Evolutionary conservation across 441 rosid genomes (phyloP).

Genomic region (Erysimum cheiri): DNA sequence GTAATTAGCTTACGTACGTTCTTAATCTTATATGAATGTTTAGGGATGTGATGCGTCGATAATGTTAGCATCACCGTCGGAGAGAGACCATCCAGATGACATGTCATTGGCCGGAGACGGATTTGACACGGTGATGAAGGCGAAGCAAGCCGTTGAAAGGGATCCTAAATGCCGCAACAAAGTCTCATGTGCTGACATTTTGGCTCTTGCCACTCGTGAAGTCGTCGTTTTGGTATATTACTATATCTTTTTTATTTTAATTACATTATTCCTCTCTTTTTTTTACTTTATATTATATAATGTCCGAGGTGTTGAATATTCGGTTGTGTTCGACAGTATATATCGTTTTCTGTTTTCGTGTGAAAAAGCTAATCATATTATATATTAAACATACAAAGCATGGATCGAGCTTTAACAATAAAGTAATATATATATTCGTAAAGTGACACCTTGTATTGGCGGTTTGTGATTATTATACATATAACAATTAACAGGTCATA

Average conservation of each 20-base stretch:
- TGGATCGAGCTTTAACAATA: not conserved
- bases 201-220: slow-evolving; percentile 69
- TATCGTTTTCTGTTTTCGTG: not conserved
- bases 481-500: too few species aligned
- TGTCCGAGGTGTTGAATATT: slow-evolving; percentile 36
- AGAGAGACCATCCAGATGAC: slow-evolving; percentile 64
- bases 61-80: slow-evolving; percentile 53
- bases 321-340: not conserved
- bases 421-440: too few species aligned
- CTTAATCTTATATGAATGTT: slow-evolving; percentile 19
- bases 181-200: slow-evolving; percentile 71
- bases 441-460: too few species aligned
- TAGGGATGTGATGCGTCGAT: slow-evolving; percentile 69
- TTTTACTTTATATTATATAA: not conserved
- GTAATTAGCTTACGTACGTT: not conserved
- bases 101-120: slow-evolving; percentile 61
- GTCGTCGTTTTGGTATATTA: slow-evolving; percentile 53
- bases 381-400: slow-evolving; percentile 4
- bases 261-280: not conserved
- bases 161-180: slow-evolving; percentile 59
- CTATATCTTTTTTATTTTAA: not conserved
- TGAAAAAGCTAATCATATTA: slow-evolving; percentile 12
- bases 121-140: slow-evolving; percentile 61
- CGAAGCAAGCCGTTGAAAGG: slow-evolving; percentile 61
- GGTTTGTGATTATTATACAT: slow-evolving; percentile 15